phyloP scores from a whole-genome alignment of 148 eudicot genomes.

The Persicaria tinctoria region DNA sequence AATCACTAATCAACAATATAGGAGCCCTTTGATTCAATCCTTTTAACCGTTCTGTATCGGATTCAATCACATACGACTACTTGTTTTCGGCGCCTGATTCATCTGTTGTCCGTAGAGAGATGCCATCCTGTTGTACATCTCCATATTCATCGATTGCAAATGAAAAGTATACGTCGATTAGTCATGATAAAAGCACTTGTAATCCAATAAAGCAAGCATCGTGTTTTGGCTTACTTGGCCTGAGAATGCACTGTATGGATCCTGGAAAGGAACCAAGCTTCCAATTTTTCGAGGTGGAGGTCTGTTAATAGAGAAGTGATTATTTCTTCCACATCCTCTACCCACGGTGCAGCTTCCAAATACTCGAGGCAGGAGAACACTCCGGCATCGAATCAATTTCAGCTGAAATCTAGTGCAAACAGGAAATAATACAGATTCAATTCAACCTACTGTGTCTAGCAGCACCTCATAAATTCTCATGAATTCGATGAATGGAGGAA shows the following conservation, averaged over 20 bases:
- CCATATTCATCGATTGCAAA: constrained; percentile 69
- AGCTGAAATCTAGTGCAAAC: no score
- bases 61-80: constrained; percentile 28
- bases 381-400: no score
- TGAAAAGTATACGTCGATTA: not conserved
- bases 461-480: no score
- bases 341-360: no score
- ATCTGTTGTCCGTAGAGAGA: constrained; percentile 49
- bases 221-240: constrained; percentile 45
- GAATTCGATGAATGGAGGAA: no score
- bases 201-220: not conserved
- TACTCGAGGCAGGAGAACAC: no score
- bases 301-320: no score
- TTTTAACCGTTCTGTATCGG: constrained; percentile 34
- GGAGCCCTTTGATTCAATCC: not conserved
- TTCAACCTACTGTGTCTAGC: no score
- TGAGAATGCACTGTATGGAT: constrained; percentile 49
- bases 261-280: constrained; percentile 29
- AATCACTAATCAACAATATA: constrained; percentile 1
- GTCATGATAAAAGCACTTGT: not conserved
- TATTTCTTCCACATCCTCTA: no score
- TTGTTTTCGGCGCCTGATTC: constrained; percentile 36
- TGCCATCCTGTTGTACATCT: constrained; percentile 66
- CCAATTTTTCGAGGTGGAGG: no score
- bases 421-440: no score